phyloP scores from a whole-genome alignment of 352 stramenopile genomes.

The Globisporangium nunn region DNA sequence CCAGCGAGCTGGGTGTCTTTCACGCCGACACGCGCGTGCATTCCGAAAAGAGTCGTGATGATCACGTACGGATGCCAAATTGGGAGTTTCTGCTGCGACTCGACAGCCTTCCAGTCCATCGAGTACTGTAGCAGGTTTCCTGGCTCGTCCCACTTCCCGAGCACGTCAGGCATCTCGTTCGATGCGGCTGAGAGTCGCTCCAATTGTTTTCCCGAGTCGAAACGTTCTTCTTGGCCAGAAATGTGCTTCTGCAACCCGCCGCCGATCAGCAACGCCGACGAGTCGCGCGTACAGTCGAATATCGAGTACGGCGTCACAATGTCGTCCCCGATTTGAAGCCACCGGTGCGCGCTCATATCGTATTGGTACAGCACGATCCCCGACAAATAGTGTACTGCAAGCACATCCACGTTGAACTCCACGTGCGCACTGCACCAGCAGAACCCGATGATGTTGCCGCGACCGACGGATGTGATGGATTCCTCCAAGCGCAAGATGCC shows the following conservation, averaged over 20 bases:
- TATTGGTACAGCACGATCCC: slow-evolving; percentile 78
- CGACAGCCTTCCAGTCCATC: slow-evolving; percentile 74
- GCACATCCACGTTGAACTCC: slow-evolving; percentile 77
- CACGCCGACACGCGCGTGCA: slow-evolving; percentile 74
- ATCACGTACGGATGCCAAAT: slow-evolving; percentile 84
- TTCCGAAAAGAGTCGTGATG: slow-evolving; percentile 77
- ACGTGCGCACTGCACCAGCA: slow-evolving; percentile 78
- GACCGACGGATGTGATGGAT: slow-evolving; percentile 43
- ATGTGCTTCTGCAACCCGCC: slow-evolving; percentile 25
- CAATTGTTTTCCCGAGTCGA: neutral
- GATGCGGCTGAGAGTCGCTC: slow-evolving; percentile 14
- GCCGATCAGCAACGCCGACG: slow-evolving; percentile 69
- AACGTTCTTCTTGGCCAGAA: neutral
- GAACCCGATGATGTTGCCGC: slow-evolving; percentile 58
- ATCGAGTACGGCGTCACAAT: slow-evolving; percentile 43
- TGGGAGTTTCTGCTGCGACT: slow-evolving; percentile 66
- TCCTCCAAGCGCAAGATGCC: slow-evolving; percentile 72
- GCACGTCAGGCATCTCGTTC: slow-evolving; percentile 73
- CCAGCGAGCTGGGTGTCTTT: slow-evolving; percentile 69
- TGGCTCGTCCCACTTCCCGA: slow-evolving; percentile 80
- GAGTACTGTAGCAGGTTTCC: slow-evolving; percentile 54
- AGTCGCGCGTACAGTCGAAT: slow-evolving; percentile 80
- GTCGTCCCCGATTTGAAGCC: slow-evolving; percentile 54
- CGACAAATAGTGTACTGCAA: slow-evolving; percentile 65
- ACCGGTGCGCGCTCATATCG: slow-evolving; percentile 48